A percentile compares a stretch with the other conserved stretches of the same genome.
Conservation (phyloP, 2,329 filamentous ascomycete species). For the Fusarium brevicatenulatum region DNA sequence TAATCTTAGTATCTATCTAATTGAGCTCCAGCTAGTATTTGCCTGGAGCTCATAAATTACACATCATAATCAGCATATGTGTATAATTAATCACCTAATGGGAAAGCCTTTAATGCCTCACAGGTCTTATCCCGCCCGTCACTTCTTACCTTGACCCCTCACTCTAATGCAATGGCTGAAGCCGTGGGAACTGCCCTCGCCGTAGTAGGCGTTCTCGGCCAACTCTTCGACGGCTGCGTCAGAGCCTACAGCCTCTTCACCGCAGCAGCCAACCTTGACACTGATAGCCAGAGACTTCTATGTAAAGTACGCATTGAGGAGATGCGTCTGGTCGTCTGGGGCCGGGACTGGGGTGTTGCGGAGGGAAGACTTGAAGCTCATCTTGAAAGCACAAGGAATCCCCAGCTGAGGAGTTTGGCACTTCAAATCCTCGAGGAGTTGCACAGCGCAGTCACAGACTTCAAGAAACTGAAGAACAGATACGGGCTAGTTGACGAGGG, state of each 20-base stretch:
- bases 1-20: neutral
- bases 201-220: constrained; percentile 57
- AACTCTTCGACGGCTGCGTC: constrained; percentile 59
- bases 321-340: constrained; percentile 60
- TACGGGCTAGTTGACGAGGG: constrained; percentile 54
- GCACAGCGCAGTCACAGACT: constrained; percentile 57
- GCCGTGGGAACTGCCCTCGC: constrained; percentile 55
- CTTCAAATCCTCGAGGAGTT: constrained; percentile 56
- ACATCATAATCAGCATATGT: neutral
- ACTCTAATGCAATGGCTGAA: constrained; percentile 47
- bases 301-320: constrained; percentile 62
- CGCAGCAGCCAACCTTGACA: constrained; percentile 54
- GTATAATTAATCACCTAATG: neutral
- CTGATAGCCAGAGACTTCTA: constrained; percentile 55
- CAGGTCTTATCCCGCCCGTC: constrained; percentile 2
- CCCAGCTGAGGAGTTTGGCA: constrained; percentile 53
- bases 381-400: constrained; percentile 50
- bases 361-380: constrained; percentile 58
- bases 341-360: constrained; percentile 59
- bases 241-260: constrained; percentile 59
- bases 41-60: neutral
- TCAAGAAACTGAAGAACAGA: constrained; percentile 53
- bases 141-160: neutral
- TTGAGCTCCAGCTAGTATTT: neutral
- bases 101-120: neutral